Conservation (phyloP, 176 grass and related monocot species). For the Poa pratensis region DNA sequence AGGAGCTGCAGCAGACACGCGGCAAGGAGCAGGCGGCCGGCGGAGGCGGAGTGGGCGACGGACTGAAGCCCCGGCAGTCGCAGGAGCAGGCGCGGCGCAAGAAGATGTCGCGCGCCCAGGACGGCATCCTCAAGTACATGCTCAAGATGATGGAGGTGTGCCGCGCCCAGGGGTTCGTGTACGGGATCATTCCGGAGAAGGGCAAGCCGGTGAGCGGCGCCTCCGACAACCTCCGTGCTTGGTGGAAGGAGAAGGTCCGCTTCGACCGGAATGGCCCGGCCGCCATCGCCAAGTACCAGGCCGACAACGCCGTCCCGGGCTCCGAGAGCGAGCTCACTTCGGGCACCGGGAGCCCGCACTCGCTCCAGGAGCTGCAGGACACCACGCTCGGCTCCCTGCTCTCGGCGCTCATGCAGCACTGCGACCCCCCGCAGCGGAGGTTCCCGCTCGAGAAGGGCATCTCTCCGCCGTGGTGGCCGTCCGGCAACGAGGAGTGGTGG, state of each 20-base stretch:
- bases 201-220: conserved; percentile 97
- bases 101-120: conserved; percentile 99
- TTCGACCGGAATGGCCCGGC: conserved; percentile 96
- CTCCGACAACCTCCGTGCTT: conserved; percentile 89
- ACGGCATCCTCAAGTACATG: conserved; percentile 99
- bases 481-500: conserved; percentile 83
- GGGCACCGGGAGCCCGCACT: conserved; percentile 57
- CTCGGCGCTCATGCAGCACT: conserved; percentile 99
- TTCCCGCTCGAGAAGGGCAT: conserved; percentile 94
- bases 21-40: conserved; percentile 58
- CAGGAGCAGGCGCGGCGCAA: conserved; percentile 96
- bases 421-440: conserved; percentile 88
- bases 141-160: conserved; percentile 99
- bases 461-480: conserved; percentile 93
- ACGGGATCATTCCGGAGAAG: conserved; percentile 98
- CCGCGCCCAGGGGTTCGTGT: conserved; percentile 92
- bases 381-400: conserved; percentile 91
- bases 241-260: conserved; percentile 99
- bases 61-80: conserved; percentile 65
- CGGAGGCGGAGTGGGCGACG: conserved; percentile 21
- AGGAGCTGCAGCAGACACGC: conserved; percentile 79
- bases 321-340: conserved; percentile 55
- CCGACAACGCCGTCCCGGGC: conserved; percentile 68
- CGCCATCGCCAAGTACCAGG: conserved; percentile 90
- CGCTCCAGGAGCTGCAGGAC: conserved; percentile 94